A percentile compares a stretch with the other conserved stretches of the same genome.
Conservation (phyloP, 176 grass and related monocot species). For the Elaeis guineensis region DNA sequence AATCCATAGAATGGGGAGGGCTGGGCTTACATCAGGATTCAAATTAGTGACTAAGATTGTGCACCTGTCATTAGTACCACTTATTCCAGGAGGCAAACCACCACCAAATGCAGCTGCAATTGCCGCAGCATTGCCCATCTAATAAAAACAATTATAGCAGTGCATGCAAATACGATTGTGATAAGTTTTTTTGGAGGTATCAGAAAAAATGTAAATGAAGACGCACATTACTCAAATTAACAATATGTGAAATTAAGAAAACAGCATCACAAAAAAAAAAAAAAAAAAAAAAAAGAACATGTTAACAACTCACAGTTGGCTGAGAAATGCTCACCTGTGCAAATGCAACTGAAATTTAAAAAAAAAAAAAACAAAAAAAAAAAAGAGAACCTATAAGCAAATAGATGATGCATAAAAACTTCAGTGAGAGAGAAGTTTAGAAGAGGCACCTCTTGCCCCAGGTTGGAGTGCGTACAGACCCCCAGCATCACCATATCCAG, state of each 20-base stretch:
- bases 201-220: slow-evolving; percentile 2
- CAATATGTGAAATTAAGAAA: background rate
- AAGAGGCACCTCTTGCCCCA: slow-evolving; percentile 37
- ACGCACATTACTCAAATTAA: background rate
- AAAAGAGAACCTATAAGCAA: background rate
- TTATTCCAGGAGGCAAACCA: slow-evolving; percentile 52
- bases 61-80: slow-evolving; percentile 74
- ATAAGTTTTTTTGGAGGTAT: slow-evolving; percentile 1
- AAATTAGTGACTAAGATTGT: slow-evolving; percentile 95
- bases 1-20: slow-evolving; percentile 4
- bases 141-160: slow-evolving; percentile 17
- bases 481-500: slow-evolving; percentile 65
- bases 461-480: slow-evolving; percentile 56
- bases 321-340: slow-evolving; percentile 45
- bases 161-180: slow-evolving; percentile 20
- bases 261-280: too few relatives aligned
- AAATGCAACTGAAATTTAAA: slow-evolving; percentile 39
- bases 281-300: too few relatives aligned
- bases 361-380: slow-evolving; percentile 1
- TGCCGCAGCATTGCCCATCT: slow-evolving; percentile 71
- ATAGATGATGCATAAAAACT: background rate
- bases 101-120: slow-evolving; percentile 80
- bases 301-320: too few relatives aligned
- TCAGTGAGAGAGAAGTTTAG: background rate
- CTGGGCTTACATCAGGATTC: slow-evolving; percentile 79